Base-by-base conservation (phyloP, 257 asterid species). In the Ilex asprella region DNA sequence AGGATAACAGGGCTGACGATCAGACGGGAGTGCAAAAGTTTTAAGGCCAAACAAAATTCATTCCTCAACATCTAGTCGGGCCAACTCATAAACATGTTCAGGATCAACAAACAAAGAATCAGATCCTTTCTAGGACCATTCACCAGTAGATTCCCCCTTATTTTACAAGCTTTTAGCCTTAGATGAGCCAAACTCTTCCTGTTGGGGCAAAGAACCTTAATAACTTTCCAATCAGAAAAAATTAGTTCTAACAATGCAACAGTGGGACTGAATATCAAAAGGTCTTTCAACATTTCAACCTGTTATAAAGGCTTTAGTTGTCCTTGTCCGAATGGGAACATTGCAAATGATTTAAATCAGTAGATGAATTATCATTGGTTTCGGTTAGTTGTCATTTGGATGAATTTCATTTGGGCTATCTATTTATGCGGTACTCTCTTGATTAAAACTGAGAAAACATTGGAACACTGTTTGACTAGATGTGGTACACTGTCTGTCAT, bases 131-230 rank as follows among this genome's bases (percentile, higher is more conserved):
- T 56, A 43, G 72, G 52, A 47, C 30, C 61, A 39, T 15, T 57
- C 41, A 35, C 8, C 5, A 8, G 41, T 57, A 56, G 16, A 15
- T 57, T 13, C 4, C 31, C 27, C 10, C 35, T 1, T 61, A 35
- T 43, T 32, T 27, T 55, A 6, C 67, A 63, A 30, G 43, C 66
- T 46, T 67, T 74, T 59, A 78, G 84, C 76, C 86, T 79, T 83
- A 80, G 69, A 82, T 63, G 73, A 78, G 74, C 72, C 89, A 79
- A 86, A 74, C 60, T 56, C 65, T 69, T 81, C 71, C 27, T 62
- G 69, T 73, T 60, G 57, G 62, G 75, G 82, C 71, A 73, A 76
- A 73, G 79, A 67, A 73, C 73, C 69, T 66, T 67, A 50, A 62
- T 49, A 52, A 30, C 21, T 63, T 61, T 76, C 67, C 58, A 54